These are phyloP conservation scores for Teunomyces stri DNA, from an alignment of 805 yeast species.

Conservation along the genomic window DNA sequence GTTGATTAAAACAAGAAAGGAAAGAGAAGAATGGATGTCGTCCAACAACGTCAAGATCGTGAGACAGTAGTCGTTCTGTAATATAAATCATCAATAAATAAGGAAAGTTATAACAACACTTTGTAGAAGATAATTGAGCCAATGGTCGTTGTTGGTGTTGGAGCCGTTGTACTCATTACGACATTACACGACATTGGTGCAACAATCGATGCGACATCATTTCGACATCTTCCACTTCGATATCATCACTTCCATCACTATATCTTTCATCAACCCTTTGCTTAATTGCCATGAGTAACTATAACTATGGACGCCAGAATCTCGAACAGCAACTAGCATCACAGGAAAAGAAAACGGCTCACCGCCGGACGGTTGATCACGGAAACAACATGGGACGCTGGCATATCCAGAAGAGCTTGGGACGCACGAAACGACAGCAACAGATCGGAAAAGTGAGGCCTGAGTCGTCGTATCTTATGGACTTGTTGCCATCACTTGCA, in stretches of 20 bases:
- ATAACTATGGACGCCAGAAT: slow-evolving; percentile 18
- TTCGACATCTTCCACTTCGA: no score
- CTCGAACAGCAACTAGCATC: slow-evolving; percentile 43
- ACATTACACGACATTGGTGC: no score
- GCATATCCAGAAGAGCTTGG: slow-evolving; percentile 45
- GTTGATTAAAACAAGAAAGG: slow-evolving; percentile 25
- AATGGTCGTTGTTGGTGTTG: no score
- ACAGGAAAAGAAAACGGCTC: slow-evolving; percentile 51
- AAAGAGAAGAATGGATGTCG: slow-evolving; percentile 41
- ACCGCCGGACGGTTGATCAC: slow-evolving; percentile 73
- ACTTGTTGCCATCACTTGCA: slow-evolving; percentile 64
- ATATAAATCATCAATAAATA: neutral
- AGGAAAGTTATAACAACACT: neutral
- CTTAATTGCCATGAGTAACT: slow-evolving; percentile 4
- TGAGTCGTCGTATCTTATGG: slow-evolving; percentile 62
- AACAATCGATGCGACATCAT: neutral
- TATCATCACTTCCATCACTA: neutral
- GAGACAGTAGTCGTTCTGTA: slow-evolving; percentile 16
- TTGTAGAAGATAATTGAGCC: no score
- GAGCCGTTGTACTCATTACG: no score
- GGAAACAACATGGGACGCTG: slow-evolving; percentile 73
- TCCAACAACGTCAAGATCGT: slow-evolving; percentile 42
- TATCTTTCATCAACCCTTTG: neutral
- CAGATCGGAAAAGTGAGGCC: slow-evolving; percentile 60
- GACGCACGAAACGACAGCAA: slow-evolving; percentile 29